Conservation (phyloP, 768 basidiomycete genomes). For the Nidularia pulvinata region DNA sequence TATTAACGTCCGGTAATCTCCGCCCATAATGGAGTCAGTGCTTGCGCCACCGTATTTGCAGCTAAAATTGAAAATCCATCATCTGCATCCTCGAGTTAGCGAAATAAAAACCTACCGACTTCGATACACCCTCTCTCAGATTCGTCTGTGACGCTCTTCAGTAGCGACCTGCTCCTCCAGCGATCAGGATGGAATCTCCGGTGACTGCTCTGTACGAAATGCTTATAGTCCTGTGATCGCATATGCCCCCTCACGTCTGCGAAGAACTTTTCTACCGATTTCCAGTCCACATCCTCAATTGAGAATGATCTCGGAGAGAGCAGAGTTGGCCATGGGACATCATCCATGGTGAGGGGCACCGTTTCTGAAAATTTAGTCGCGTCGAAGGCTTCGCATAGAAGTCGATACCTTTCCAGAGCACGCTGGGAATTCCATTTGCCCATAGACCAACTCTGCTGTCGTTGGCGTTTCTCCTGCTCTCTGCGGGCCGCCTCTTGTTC, state of each 20-base stretch:
- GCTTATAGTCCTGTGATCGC: slow-evolving; percentile 61
- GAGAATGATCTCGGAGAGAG: slow-evolving; percentile 47
- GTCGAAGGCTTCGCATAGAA: slow-evolving; percentile 65
- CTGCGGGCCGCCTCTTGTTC: slow-evolving; percentile 23
- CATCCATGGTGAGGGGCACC: slow-evolving; percentile 55
- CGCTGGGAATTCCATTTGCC: slow-evolving; percentile 65
- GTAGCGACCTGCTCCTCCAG: slow-evolving; percentile 69
- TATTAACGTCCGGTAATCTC: slow-evolving; percentile 25
- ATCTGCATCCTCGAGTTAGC: not conserved
- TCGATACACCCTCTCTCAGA: slow-evolving; percentile 58
- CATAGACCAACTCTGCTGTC: slow-evolving; percentile 54
- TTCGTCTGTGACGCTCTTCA: slow-evolving; percentile 58
- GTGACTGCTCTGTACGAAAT: slow-evolving; percentile 69
- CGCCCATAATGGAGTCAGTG: slow-evolving; percentile 69
- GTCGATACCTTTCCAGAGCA: slow-evolving; percentile 71
- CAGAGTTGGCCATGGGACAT: slow-evolving; percentile 79
- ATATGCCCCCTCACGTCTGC: slow-evolving; percentile 46
- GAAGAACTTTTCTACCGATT: slow-evolving; percentile 74
- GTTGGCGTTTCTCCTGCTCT: slow-evolving; percentile 31
- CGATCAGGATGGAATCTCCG: slow-evolving; percentile 80
- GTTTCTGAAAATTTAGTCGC: slow-evolving; percentile 49
- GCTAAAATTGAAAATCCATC: slow-evolving; percentile 16
- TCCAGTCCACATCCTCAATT: slow-evolving; percentile 71
- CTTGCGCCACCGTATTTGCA: slow-evolving; percentile 72
- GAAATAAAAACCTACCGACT: slow-evolving; percentile 47